phyloP scores from a whole-genome alignment of 1,284 basidiomycete species.

The Thecaphora thlaspeos region DNA sequence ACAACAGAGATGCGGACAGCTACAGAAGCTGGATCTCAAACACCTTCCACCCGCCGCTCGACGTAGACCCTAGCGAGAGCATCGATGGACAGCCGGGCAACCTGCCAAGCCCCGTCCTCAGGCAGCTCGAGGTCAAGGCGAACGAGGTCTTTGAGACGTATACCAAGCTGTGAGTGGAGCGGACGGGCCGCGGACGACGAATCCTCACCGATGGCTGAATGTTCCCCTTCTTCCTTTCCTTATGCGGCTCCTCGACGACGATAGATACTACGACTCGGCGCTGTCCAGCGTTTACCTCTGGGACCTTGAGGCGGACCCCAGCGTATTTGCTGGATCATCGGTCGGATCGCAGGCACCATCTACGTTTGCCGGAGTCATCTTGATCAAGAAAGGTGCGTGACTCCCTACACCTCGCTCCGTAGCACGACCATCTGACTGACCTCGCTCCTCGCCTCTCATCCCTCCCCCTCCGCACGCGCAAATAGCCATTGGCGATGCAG shows the following conservation, averaged over 20 bases:
- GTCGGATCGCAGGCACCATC: conserved; percentile 60
- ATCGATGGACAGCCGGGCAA: conserved; percentile 63
- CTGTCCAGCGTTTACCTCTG: conserved; percentile 97
- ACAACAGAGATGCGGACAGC: conserved; percentile 93
- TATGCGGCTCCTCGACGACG: too few relatives aligned
- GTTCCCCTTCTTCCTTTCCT: too few relatives aligned
- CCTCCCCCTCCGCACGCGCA: conserved; percentile 1
- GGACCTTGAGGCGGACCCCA: conserved; percentile 79
- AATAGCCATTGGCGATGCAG: conserved; percentile 28
- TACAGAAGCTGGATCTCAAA: conserved; percentile 97
- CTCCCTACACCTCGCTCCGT: too few relatives aligned
- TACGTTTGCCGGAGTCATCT: conserved; percentile 87
- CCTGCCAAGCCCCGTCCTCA: conserved; percentile 74
- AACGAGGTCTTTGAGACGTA: conserved; percentile 98
- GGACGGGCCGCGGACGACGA: too few relatives aligned
- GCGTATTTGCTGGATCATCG: conserved; percentile 16
- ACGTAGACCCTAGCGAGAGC: conserved; percentile 16
- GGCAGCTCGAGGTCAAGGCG: conserved; percentile 86
- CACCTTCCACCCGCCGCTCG: conserved; percentile 78
- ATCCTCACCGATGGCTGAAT: too few relatives aligned
- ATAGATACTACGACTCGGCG: conserved; percentile 92
- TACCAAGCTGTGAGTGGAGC: conserved; percentile 73
- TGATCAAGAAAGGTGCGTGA: conserved; percentile 87
- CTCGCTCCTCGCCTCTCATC: background rate
- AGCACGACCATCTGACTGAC: background rate